A percentile compares a stretch with the other conserved stretches of the same genome.
Conservation (phyloP, 345 rosid genomes). For the Firmiana major region DNA sequence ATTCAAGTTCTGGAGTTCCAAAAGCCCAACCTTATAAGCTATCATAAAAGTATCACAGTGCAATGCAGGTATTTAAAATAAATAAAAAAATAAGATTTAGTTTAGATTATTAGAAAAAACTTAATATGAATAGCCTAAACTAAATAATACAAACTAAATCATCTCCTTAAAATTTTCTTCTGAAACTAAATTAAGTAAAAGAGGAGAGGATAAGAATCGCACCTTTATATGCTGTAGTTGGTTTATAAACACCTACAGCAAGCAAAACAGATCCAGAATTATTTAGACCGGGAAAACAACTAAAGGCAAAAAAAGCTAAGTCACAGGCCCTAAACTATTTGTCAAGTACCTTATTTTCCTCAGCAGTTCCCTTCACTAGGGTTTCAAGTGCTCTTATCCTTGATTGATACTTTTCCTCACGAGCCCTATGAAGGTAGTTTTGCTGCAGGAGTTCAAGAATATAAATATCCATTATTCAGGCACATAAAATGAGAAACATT, state of each 20-base stretch:
- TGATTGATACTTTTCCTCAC: constrained; percentile 71
- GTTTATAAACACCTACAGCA: constrained; percentile 41
- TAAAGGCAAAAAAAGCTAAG: background rate
- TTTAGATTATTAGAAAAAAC: background rate
- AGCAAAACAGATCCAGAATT: constrained; percentile 7
- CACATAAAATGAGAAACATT: constrained; percentile 9
- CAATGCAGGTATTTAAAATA: background rate
- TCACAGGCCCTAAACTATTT: constrained; percentile 11
- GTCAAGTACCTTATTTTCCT: constrained; percentile 68
- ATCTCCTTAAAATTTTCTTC: background rate
- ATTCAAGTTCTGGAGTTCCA: background rate
- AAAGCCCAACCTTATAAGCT: background rate
- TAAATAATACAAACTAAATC: background rate
- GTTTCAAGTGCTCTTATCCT: constrained; percentile 72
- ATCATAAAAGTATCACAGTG: background rate
- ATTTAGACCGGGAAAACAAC: background rate
- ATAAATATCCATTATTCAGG: constrained; percentile 20
- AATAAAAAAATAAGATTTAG: no score
- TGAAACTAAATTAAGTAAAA: background rate
- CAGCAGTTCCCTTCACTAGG: constrained; percentile 60
- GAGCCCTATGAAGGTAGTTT: constrained; percentile 56
- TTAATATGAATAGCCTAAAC: background rate
- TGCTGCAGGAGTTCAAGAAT: constrained; percentile 50
- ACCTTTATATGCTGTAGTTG: constrained; percentile 49
- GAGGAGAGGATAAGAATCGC: background rate